Evolutionary conservation across 805 yeast species (phyloP), one percentile per base, ranked within the genome.

Genomic region (Candida glaebosa): DNA sequence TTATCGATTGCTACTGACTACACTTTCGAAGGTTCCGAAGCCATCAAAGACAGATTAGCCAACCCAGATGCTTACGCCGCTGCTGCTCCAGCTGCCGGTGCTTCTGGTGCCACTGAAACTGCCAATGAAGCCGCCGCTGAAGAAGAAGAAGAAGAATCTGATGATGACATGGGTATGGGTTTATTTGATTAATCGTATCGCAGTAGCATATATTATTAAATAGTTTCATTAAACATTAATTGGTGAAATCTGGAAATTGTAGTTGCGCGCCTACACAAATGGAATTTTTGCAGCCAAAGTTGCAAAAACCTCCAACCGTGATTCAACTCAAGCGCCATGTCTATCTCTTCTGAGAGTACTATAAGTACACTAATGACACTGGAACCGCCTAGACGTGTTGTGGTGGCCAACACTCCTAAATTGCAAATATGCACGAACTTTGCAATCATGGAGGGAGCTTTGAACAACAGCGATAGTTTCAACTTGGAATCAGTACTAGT

Each of bases 11-110:
- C 96, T 68, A 83, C 98, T 67, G 96, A 93, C 73, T 93, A 90
- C 87, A 86, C 96, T 68, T 93, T 84, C 80, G 97, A 95, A 78
- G 98, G 96, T 75, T 87, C 96, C 60, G 99, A 90, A 81, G 90
- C 91, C 58, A 84, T 93, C 80, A 88, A 88, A 86, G 99, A 93
- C 86, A 87, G 98, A 80, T 80, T 93, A 65, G 98, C 96, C 73
- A 91, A 93, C 95, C 99, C 99, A 73, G 98, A 93, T 55, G 96
- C 96, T 73, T 93, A 91, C 78, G 99, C 98, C 69, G 84, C 98
- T 66, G 95, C 96, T 76, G 97, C 97, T 65, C 96, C 98, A 63
- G 96, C 76, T 70, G 96, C 96, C 63, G 84, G 85, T 67, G 87
- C 95, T 60, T 80, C 87, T 61, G 60, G 77, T 49, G 60, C 78